phyloP scores from a whole-genome alignment of 306 rosid genomes.

The Herpetospermum pedunculosum region DNA sequence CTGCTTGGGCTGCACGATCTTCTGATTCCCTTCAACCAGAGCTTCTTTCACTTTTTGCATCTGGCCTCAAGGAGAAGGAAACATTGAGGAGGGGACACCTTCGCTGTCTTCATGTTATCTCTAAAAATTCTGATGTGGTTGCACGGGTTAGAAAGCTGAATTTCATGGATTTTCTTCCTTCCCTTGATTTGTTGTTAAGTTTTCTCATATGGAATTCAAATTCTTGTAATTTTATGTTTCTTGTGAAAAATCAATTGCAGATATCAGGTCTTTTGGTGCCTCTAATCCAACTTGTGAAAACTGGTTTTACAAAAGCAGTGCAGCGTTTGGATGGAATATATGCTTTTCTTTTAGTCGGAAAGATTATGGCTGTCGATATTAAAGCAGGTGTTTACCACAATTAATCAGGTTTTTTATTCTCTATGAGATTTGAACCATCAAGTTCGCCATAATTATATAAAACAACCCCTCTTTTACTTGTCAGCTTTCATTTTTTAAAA shows the following conservation, averaged over 20 bases:
- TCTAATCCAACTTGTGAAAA: conserved; percentile 84
- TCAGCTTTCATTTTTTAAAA: neutral
- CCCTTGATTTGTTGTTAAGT: conserved; percentile 11
- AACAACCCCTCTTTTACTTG: neutral
- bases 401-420: neutral
- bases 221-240: conserved; percentile 13
- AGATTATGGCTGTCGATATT: conserved; percentile 81
- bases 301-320: conserved; percentile 84
- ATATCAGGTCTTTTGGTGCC: conserved; percentile 52
- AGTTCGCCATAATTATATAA: neutral
- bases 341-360: conserved; percentile 74
- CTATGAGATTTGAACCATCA: neutral
- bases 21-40: conserved; percentile 46
- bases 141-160: conserved; percentile 36
- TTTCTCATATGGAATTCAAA: neutral
- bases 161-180: conserved; percentile 10
- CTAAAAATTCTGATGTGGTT: conserved; percentile 56
- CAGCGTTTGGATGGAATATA: conserved; percentile 93
- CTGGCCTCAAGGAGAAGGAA: conserved; percentile 97
- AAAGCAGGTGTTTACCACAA: conserved; percentile 62
- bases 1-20: conserved; percentile 71
- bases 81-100: conserved; percentile 72
- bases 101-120: conserved; percentile 50
- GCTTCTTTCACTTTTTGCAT: conserved; percentile 51
- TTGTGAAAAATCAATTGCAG: conserved; percentile 26